Percentiles rank a stretch among this genome's conserved stretches.
Conservation (phyloP, 2,329 filamentous ascomycete genomes). For the Atkinsonella texensis region DNA sequence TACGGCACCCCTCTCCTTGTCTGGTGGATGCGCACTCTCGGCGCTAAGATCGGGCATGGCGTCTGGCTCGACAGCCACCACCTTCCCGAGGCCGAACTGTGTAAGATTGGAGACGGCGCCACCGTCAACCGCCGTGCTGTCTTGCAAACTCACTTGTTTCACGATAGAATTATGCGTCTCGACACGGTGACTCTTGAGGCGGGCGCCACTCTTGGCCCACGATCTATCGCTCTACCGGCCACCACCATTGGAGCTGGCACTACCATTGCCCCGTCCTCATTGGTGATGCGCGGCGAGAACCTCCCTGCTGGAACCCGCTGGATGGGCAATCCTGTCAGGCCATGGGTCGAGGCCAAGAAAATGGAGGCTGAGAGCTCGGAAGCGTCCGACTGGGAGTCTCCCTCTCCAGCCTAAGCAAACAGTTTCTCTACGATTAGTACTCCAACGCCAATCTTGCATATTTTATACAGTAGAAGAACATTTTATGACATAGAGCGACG, state of each 20-base stretch:
- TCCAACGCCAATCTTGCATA: not conserved
- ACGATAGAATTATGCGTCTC: slow-evolving; percentile 13
- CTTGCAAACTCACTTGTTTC: slow-evolving; percentile 13
- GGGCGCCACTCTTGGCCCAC: slow-evolving; percentile 11
- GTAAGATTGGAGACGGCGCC: slow-evolving; percentile 9
- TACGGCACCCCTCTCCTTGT: slow-evolving; percentile 12
- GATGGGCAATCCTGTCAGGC: slow-evolving; percentile 12
- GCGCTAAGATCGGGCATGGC: slow-evolving; percentile 11
- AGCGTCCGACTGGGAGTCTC: slow-evolving; percentile 4
- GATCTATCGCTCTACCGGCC: slow-evolving; percentile 10
- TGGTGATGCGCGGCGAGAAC: slow-evolving; percentile 13
- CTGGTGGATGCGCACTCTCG: slow-evolving; percentile 10
- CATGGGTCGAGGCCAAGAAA: slow-evolving; percentile 7
- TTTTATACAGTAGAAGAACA: not conserved
- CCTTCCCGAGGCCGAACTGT: slow-evolving; percentile 12
- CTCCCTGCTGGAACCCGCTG: slow-evolving; percentile 11
- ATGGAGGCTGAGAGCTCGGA: slow-evolving; percentile 2
- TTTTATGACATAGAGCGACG: not conserved
- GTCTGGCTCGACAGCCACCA: slow-evolving; percentile 13
- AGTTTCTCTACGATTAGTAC: not conserved
- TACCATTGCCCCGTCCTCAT: slow-evolving; percentile 10
- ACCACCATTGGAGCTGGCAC: slow-evolving; percentile 11
- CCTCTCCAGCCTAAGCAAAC: not conserved
- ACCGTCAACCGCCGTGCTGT: slow-evolving; percentile 12
- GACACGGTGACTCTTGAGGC: slow-evolving; percentile 10